Evolutionary conservation across 148 eudicot genomes (phyloP).

Genomic region (Camellia lanceoleosa): DNA sequence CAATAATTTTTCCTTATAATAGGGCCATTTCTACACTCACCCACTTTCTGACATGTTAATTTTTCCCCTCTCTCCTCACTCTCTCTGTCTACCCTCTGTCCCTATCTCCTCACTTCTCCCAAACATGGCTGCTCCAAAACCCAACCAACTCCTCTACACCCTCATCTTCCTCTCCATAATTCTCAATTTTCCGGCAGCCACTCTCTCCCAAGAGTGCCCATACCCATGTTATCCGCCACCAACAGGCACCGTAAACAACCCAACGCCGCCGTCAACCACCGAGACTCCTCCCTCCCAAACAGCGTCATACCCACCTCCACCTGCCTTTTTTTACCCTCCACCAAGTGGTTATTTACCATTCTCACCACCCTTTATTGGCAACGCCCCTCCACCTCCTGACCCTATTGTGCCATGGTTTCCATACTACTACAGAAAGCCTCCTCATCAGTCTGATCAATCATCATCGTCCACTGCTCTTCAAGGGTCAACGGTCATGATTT

Average conservation of each 20-base stretch:
- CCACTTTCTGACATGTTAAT: not conserved
- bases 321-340: constrained; percentile 21
- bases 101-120: not conserved
- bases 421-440: constrained; percentile 44
- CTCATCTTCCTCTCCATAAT: constrained; percentile 27
- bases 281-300: constrained; percentile 25
- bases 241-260: constrained; percentile 32
- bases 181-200: constrained; percentile 20
- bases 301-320: constrained; percentile 23
- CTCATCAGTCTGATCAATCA: constrained; percentile 29
- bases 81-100: not conserved
- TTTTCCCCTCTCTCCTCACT: not conserved
- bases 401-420: constrained; percentile 51
- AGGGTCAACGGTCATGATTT: constrained; percentile 4
- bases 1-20: too few species aligned
- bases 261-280: constrained; percentile 25
- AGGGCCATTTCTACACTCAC: too few species aligned
- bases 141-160: constrained; percentile 19
- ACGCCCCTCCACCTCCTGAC: constrained; percentile 41
- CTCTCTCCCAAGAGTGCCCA: constrained; percentile 44
- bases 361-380: constrained; percentile 32
- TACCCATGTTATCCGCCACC: constrained; percentile 61
- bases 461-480: constrained; percentile 16
- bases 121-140: constrained; percentile 24
- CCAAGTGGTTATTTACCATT: constrained; percentile 34